Evolutionary conservation across 2,329 filamentous ascomycete genomes (phyloP).

Genomic region (Paraphaeosphaeria minitans): DNA sequence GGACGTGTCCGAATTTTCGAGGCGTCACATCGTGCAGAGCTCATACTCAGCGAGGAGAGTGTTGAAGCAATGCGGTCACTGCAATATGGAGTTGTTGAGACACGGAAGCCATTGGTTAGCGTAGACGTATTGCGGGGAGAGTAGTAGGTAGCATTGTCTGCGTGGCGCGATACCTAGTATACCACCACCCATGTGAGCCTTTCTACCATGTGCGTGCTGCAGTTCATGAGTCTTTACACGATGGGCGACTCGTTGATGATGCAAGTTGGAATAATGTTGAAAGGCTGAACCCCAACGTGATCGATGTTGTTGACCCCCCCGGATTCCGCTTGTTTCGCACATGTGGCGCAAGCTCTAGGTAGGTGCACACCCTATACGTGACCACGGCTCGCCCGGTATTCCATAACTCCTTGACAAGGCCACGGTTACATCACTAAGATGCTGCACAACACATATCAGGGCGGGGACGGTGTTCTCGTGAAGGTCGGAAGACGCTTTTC

Average conservation of each 20-base stretch:
- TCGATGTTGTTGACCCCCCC: constrained; percentile 4
- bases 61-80: background rate
- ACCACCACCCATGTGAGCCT: background rate
- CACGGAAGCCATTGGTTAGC: background rate
- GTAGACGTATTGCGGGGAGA: background rate
- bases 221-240: background rate
- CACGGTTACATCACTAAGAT: background rate
- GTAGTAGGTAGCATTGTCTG: background rate
- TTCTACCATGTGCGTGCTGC: too few relatives aligned
- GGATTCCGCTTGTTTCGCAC: background rate
- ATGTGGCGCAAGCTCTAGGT: constrained; percentile 7
- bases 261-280: background rate
- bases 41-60: background rate
- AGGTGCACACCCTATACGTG: background rate
- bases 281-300: background rate
- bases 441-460: background rate
- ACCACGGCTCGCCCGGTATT: background rate
- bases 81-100: background rate
- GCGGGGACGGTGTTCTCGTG: background rate
- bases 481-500: background rate
- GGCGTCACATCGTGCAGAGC: background rate
- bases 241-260: background rate
- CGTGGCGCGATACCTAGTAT: background rate
- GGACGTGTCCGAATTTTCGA: background rate
- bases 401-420: background rate